Evolutionary conservation across 2,329 filamentous ascomycete species (phyloP).

Genomic region (Thelonectria rubi): DNA sequence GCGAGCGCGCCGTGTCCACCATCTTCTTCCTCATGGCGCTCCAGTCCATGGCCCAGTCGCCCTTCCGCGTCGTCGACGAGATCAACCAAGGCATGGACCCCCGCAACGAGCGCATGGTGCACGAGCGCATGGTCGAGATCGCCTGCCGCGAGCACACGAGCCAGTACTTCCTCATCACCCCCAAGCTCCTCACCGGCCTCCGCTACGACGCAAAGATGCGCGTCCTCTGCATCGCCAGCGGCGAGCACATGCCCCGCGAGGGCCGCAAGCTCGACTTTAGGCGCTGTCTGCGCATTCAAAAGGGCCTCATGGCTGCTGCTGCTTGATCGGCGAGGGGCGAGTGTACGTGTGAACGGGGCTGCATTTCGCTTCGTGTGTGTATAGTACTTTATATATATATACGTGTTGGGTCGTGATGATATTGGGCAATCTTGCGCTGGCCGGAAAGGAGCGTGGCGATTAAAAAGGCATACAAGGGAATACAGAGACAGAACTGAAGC

Average conservation of each 20-base stretch:
- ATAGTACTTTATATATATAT: neutral
- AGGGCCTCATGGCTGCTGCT: slow-evolving; percentile 48
- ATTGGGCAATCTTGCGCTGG: no score
- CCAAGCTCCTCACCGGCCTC: slow-evolving; percentile 87
- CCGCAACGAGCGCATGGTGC: slow-evolving; percentile 96
- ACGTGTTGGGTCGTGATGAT: no score
- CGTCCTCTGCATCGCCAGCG: slow-evolving; percentile 91
- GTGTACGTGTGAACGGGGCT: neutral
- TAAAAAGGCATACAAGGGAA: neutral
- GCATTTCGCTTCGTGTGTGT: neutral
- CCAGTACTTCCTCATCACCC: slow-evolving; percentile 97
- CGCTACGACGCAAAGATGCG: slow-evolving; percentile 92
- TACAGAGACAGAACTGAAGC: no score
- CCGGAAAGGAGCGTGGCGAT: no score
- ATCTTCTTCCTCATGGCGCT: slow-evolving; percentile 99
- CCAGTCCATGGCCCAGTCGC: slow-evolving; percentile 90
- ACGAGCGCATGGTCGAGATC: slow-evolving; percentile 97
- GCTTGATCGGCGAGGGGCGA: slow-evolving; percentile 29
- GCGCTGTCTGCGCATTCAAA: slow-evolving; percentile 56
- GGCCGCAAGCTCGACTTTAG: slow-evolving; percentile 61
- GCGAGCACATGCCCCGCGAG: slow-evolving; percentile 73
- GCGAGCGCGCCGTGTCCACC: slow-evolving; percentile 94
- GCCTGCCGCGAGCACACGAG: slow-evolving; percentile 84
- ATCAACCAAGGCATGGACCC: slow-evolving; percentile 99
- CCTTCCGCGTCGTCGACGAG: slow-evolving; percentile 98